These are phyloP conservation scores for peach (Prunus persica) DNA, from an alignment of 306 rosid species.

Conservation along the genomic window DNA sequence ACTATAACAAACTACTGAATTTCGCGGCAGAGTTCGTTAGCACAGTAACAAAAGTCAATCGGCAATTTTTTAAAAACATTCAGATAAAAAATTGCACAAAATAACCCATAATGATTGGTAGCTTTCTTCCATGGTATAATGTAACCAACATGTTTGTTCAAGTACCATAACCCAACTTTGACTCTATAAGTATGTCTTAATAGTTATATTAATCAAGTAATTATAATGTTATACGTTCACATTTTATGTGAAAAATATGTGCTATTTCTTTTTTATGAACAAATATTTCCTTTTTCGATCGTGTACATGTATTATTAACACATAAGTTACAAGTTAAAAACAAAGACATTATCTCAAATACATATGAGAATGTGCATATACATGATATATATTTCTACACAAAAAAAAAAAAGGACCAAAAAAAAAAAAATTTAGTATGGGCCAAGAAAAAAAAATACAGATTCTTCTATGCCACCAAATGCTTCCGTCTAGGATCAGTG, in stretches of 20 bases:
- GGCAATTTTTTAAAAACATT: too few relatives aligned
- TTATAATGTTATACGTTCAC: too few relatives aligned
- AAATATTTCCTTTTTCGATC: background rate
- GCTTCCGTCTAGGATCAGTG: constrained; percentile 74
- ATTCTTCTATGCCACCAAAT: constrained; percentile 38
- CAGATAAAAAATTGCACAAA: too few relatives aligned
- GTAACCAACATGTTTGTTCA: too few relatives aligned
- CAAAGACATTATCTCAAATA: background rate
- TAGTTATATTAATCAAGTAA: too few relatives aligned
- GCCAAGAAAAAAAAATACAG: background rate
- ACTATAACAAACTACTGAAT: background rate
- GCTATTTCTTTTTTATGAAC: too few relatives aligned
- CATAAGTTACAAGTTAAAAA: constrained; percentile 21
- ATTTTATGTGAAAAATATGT: too few relatives aligned
- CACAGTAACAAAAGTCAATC: background rate
- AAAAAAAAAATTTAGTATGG: background rate
- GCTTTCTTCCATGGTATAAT: too few relatives aligned
- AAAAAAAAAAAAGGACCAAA: background rate
- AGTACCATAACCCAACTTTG: too few relatives aligned
- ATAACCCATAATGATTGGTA: too few relatives aligned
- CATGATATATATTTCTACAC: background rate
- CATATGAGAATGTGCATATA: too few relatives aligned
- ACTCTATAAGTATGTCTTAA: too few relatives aligned
- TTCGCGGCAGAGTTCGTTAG: background rate
- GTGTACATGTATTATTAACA: constrained; percentile 27